Percentiles rank a stretch among this genome's conserved stretches.
Conservation (phyloP, 208 protist species). For the Vickermania spadyakhi region DNA sequence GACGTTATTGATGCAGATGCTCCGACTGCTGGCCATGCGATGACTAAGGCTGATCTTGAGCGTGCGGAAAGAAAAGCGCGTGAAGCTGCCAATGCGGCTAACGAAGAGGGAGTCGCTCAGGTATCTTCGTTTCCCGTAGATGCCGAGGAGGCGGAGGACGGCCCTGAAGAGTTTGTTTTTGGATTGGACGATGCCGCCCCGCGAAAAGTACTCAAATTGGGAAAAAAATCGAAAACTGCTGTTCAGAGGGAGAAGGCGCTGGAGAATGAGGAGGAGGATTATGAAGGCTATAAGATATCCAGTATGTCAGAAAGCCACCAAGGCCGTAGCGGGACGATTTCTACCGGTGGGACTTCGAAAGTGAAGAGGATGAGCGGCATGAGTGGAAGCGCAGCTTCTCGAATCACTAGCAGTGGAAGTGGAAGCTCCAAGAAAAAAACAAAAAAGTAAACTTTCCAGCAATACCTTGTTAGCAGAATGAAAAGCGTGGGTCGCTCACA, state of each 20-base stretch:
- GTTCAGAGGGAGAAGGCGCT: neutral
- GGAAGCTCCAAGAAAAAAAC: conserved; percentile 20
- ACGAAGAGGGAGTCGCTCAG: conserved; percentile 6
- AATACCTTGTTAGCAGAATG: no score
- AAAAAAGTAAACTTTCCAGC: conserved; percentile 8
- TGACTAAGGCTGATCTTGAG: conserved; percentile 57
- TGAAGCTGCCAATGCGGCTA: neutral
- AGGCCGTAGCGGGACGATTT: neutral
- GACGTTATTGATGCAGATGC: conserved; percentile 48
- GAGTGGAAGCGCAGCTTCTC: conserved; percentile 12
- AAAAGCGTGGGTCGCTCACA: no score
- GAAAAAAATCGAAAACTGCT: conserved; percentile 11
- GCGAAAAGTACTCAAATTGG: conserved; percentile 6
- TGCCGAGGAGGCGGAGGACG: conserved; percentile 16
- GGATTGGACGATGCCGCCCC: conserved; percentile 37
- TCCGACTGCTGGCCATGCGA: conserved; percentile 48
- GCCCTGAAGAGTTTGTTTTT: conserved; percentile 64
- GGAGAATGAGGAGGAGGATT: neutral
- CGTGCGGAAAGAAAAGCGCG: conserved; percentile 15
- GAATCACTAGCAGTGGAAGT: conserved; percentile 24
- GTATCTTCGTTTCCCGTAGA: conserved; percentile 2
- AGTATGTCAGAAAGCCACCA: conserved; percentile 5
- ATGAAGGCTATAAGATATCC: no score
- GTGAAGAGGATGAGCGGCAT: conserved; percentile 27
- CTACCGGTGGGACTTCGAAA: conserved; percentile 15